Evolutionary conservation across 495 filamentous ascomycete genomes (phyloP).

Genomic region (Aspergillus saccharolyticus): DNA sequence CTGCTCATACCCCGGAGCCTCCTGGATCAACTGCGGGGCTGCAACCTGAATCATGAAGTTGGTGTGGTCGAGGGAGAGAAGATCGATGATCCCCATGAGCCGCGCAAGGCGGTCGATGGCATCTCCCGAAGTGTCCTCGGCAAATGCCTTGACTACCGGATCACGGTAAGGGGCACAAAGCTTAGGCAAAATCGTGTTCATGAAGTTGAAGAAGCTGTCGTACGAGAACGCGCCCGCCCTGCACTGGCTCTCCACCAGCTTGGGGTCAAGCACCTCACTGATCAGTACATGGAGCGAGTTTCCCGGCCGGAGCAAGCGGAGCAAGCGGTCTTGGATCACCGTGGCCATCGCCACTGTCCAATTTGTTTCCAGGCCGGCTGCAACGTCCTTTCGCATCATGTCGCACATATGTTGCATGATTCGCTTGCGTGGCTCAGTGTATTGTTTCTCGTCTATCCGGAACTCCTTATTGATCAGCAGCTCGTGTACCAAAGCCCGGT

Average conservation of each 20-base stretch:
- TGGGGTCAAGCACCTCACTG: conserved; percentile 77
- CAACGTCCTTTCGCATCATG: conserved; percentile 70
- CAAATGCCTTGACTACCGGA: conserved; percentile 71
- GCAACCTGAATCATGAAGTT: conserved; percentile 85
- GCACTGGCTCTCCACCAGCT: conserved; percentile 71
- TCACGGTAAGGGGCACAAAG: conserved; percentile 92
- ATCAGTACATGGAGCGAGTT: conserved; percentile 81
- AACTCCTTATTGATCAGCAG: conserved; percentile 86
- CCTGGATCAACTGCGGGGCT: conserved; percentile 74
- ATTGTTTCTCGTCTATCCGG: conserved; percentile 50
- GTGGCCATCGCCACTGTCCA: conserved; percentile 85
- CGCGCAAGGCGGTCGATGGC: conserved; percentile 80
- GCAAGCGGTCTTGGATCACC: conserved; percentile 74
- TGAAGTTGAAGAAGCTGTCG: conserved; percentile 85
- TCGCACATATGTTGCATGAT: conserved; percentile 64
- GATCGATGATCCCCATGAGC: conserved; percentile 79
- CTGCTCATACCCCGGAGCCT: conserved; percentile 76
- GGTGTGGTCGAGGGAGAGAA: conserved; percentile 89
- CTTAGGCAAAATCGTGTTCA: conserved; percentile 82
- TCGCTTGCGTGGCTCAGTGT: conserved; percentile 46
- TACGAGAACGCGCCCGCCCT: conserved; percentile 83
- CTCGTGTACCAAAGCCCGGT: conserved; percentile 83
- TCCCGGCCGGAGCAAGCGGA: conserved; percentile 71
- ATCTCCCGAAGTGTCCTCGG: conserved; percentile 68
- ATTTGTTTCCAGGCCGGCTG: conserved; percentile 60